These are phyloP conservation scores for Tetrahymena elliotti DNA, from an alignment of 73 alveolate genomes.

Conservation along the genomic window DNA sequence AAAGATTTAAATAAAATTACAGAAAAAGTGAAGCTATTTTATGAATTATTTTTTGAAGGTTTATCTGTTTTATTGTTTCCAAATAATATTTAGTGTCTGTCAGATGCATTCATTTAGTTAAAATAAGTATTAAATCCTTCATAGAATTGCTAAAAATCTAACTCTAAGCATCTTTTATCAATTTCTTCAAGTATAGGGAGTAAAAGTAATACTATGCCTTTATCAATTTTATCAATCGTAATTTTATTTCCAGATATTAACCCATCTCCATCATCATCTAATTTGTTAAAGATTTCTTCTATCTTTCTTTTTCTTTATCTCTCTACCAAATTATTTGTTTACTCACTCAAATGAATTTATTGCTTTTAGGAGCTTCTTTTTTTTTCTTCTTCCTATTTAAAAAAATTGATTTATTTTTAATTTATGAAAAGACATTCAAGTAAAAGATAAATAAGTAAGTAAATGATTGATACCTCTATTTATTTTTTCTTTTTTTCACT, in stretches of 20 bases:
- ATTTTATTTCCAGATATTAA: neutral
- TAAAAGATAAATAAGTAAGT: neutral
- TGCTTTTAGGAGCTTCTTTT: neutral
- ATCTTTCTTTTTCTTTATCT: neutral
- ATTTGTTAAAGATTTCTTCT: neutral
- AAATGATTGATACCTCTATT: neutral
- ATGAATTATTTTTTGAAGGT: neutral
- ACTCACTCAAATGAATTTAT: neutral
- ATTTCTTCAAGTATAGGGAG: neutral
- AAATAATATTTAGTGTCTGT: neutral
- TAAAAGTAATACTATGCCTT: neutral
- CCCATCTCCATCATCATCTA: neutral
- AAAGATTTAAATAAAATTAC: neutral
- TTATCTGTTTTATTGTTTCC: neutral
- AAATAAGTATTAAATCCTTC: neutral
- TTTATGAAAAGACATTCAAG: neutral
- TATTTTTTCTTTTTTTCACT: neutral
- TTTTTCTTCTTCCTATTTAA: neutral
- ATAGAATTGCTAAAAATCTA: neutral
- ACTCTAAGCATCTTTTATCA: neutral
- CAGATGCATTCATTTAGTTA: neutral
- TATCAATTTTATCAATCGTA: neutral
- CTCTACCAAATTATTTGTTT: neutral
- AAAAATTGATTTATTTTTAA: no score
- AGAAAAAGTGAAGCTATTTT: neutral